These are phyloP conservation scores for Candida ficus DNA, from an alignment of 805 yeast genomes.

Conservation along the genomic window DNA sequence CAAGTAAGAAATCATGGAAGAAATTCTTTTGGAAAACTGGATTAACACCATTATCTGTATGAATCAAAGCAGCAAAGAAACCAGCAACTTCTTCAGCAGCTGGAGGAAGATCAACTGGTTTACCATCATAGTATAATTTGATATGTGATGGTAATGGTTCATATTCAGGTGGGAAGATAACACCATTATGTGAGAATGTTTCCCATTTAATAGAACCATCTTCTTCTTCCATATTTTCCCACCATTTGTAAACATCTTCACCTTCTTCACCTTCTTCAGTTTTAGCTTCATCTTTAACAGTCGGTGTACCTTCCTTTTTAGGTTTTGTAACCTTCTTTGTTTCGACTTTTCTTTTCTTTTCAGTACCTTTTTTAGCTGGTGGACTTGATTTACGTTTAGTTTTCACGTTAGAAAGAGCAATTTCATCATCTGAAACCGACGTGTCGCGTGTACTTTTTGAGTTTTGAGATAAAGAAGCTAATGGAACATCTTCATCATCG, in stretches of 20 bases:
- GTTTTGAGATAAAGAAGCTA: slow-evolving; percentile 11
- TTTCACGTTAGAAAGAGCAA: slow-evolving; percentile 14
- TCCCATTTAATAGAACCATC: slow-evolving; percentile 84
- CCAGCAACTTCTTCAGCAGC: slow-evolving; percentile 97
- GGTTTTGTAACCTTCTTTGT: slow-evolving; percentile 7
- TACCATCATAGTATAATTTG: slow-evolving; percentile 69
- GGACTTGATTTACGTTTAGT: slow-evolving; percentile 10
- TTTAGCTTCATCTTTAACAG: slow-evolving; percentile 9
- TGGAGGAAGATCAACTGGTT: slow-evolving; percentile 66
- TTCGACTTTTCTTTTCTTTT: slow-evolving; percentile 22
- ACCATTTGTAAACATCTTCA: slow-evolving; percentile 73
- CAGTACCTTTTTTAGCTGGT: slow-evolving; percentile 13
- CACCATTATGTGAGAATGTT: slow-evolving; percentile 83
- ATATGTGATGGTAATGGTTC: slow-evolving; percentile 78
- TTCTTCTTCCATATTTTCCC: slow-evolving; percentile 62
- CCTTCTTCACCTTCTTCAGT: slow-evolving; percentile 35
- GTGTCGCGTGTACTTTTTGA: slow-evolving; percentile 12
- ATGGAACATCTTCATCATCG: slow-evolving; percentile 22
- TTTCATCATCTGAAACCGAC: slow-evolving; percentile 9
- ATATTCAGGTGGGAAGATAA: slow-evolving; percentile 88
- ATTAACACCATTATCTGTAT: slow-evolving; percentile 83
- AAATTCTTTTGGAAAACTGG: slow-evolving; percentile 85
- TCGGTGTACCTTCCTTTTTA: slow-evolving; percentile 1
- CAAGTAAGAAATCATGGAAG: slow-evolving; percentile 69
- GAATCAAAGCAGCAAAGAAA: slow-evolving; percentile 82